Percentiles rank a stretch among this genome's conserved stretches.
These are phyloP conservation scores for Amanita pallidorosea DNA, from an alignment of 768 basidiomycete species.

Conservation along the genomic window DNA sequence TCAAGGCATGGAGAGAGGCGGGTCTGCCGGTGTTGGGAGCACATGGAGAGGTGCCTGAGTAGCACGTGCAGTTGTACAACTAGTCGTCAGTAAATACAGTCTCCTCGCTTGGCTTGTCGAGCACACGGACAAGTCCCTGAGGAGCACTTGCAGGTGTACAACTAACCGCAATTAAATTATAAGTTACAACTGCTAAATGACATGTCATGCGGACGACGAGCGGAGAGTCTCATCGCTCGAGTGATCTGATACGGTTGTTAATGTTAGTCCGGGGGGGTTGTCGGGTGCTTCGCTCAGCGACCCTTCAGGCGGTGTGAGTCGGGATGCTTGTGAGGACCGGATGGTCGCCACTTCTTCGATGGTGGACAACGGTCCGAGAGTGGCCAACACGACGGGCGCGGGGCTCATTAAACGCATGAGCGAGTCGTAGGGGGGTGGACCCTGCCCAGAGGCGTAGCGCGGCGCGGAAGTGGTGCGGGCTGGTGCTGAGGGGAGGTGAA, in stretches of 20 bases:
- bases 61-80: background rate
- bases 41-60: background rate
- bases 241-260: background rate
- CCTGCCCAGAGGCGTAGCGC: background rate
- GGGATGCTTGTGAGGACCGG: conserved; percentile 1
- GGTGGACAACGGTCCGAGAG: background rate
- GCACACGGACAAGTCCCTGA: background rate
- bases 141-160: too few relatives aligned
- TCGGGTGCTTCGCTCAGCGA: background rate
- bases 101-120: too few relatives aligned
- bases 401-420: background rate
- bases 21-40: conserved; percentile 43
- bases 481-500: conserved; percentile 23
- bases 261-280: background rate
- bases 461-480: background rate
- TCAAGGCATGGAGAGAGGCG: conserved; percentile 58
- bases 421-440: background rate
- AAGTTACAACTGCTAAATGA: background rate
- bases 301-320: conserved; percentile 21
- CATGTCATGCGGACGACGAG: background rate
- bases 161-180: background rate
- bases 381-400: background rate
- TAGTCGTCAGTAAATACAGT: background rate
- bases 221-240: background rate
- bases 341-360: conserved; percentile 7